Conservation (phyloP, 352 stramenopile species). For the Phytopythium sindhum region DNA sequence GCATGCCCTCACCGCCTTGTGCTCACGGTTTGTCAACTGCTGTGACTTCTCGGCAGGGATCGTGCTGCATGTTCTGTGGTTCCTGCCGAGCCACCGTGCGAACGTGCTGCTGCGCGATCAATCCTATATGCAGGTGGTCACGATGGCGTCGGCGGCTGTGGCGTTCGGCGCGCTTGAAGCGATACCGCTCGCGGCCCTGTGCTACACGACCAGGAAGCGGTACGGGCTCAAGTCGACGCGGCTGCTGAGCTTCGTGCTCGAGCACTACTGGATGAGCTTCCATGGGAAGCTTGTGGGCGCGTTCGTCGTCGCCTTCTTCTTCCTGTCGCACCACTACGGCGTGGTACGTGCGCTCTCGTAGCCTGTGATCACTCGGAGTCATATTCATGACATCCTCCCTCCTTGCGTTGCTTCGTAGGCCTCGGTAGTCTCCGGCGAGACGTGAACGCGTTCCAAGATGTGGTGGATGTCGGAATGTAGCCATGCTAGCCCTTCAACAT, state of each 20-base stretch:
- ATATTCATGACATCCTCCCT: neutral
- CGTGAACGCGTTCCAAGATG: neutral
- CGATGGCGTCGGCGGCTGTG: conserved; percentile 9
- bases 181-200: conserved; percentile 13
- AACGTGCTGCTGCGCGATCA: conserved; percentile 16
- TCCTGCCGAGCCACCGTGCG: conserved; percentile 23
- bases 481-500: neutral
- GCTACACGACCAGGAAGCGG: conserved; percentile 16
- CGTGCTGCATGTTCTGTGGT: conserved; percentile 17
- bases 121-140: conserved; percentile 6
- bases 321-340: conserved; percentile 8
- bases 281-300: conserved; percentile 23
- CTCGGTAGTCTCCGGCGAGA: neutral
- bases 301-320: conserved; percentile 17
- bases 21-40: neutral
- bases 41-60: conserved; percentile 8
- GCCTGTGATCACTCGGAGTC: no score
- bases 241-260: conserved; percentile 33
- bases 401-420: neutral
- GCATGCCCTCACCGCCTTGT: neutral
- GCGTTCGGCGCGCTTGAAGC: conserved; percentile 13
- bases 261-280: conserved; percentile 30
- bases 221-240: conserved; percentile 24
- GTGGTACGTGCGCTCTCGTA: neutral
- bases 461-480: neutral